These are phyloP conservation scores for Batkoa obscura DNA, from an alignment of 371 early-diverging fungal species.

Conservation along the genomic window DNA sequence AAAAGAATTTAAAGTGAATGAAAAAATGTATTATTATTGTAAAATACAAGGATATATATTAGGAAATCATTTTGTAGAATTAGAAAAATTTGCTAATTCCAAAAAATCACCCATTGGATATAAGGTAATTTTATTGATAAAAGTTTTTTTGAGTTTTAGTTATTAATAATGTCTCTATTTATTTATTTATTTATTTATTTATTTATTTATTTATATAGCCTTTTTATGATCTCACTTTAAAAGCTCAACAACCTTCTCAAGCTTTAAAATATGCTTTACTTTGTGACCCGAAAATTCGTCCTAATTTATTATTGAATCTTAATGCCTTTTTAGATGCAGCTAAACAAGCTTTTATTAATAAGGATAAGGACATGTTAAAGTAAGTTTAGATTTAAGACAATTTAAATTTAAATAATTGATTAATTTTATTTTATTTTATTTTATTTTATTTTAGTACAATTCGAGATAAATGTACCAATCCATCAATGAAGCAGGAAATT, in stretches of 20 bases:
- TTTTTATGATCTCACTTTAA: slow-evolving; percentile 66
- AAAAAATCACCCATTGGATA: slow-evolving; percentile 73
- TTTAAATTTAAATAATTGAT: no score
- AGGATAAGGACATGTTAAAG: slow-evolving; percentile 42
- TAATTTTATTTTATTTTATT: not conserved
- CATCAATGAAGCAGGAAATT: no score
- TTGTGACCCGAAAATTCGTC: slow-evolving; percentile 44
- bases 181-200: no score
- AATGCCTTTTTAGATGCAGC: slow-evolving; percentile 60
- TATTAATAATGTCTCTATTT: no score
- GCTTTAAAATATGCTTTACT: slow-evolving; percentile 56
- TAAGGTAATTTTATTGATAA: slow-evolving; percentile 16
- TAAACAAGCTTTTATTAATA: slow-evolving; percentile 42
- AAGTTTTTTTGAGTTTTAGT: no score
- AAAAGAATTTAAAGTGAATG: slow-evolving; percentile 73
- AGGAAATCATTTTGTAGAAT: slow-evolving; percentile 65
- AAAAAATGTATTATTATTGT: slow-evolving; percentile 75
- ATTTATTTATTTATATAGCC: slow-evolving; percentile 18
- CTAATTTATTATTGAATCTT: slow-evolving; percentile 51
- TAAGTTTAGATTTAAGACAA: no score
- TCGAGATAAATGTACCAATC: no score
- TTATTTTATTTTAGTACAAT: no score
- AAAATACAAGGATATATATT: slow-evolving; percentile 66
- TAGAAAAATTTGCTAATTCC: slow-evolving; percentile 59
- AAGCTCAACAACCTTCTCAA: slow-evolving; percentile 53